Percentiles rank a stretch among this genome's conserved stretches.
phyloP scores from a whole-genome alignment of 2,329 filamentous ascomycete species.

The Fusarium sp. region DNA sequence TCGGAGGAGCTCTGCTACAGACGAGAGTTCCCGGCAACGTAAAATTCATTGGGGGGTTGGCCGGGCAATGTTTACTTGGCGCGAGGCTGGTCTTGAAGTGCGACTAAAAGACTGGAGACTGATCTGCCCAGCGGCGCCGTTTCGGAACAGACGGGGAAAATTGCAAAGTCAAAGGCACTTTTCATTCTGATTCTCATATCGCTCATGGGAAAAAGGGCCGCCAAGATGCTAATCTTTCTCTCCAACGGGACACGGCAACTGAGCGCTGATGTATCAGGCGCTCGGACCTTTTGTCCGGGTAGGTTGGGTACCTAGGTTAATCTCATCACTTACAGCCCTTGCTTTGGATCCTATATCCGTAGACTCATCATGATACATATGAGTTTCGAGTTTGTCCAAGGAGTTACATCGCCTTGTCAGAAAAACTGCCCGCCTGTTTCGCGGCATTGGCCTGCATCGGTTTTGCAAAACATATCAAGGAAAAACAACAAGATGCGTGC shows the following conservation, averaged over 20 bases:
- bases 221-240: slow-evolving; percentile 34
- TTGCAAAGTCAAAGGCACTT: slow-evolving; percentile 6
- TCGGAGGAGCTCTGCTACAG: neutral
- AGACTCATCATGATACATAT: slow-evolving; percentile 16
- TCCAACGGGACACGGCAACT: slow-evolving; percentile 17
- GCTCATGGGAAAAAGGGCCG: slow-evolving; percentile 14
- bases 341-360: slow-evolving; percentile 5
- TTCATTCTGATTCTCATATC: slow-evolving; percentile 8
- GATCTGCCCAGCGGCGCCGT: slow-evolving; percentile 11
- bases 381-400: slow-evolving; percentile 6
- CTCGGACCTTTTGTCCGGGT: slow-evolving; percentile 36
- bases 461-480: neutral
- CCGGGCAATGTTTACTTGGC: slow-evolving; percentile 26
- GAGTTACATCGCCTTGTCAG: neutral
- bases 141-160: slow-evolving; percentile 34
- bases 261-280: slow-evolving; percentile 29
- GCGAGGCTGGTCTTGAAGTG: slow-evolving; percentile 27
- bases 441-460: neutral
- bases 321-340: slow-evolving; percentile 1
- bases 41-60: slow-evolving; percentile 6
- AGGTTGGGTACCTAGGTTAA: slow-evolving; percentile 10
- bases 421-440: neutral
- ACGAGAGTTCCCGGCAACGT: neutral
- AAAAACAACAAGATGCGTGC: neutral
- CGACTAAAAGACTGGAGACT: slow-evolving; percentile 1